Evolutionary conservation across 768 basidiomycete genomes (phyloP).

Genomic region (Tylopilus rubrobrunneus): DNA sequence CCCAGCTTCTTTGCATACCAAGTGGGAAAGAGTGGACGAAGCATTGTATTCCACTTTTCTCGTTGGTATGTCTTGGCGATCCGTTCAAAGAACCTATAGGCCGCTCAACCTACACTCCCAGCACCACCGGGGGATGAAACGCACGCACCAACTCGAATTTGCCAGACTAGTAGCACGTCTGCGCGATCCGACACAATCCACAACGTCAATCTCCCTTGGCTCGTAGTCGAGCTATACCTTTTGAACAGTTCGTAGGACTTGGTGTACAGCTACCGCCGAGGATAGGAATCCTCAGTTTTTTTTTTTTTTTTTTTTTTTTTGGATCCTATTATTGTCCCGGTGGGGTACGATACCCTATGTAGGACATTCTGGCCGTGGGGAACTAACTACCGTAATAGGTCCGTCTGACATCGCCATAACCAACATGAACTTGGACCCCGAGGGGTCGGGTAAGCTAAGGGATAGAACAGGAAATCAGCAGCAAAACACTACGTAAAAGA

Average conservation of each 20-base stretch:
- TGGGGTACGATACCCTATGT: too few relatives aligned
- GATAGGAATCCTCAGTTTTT: too few relatives aligned
- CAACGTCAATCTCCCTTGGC: conserved; percentile 79
- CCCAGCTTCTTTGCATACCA: conserved; percentile 83
- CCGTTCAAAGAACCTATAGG: conserved; percentile 81
- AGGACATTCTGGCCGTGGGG: too few relatives aligned
- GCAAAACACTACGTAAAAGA: too few relatives aligned
- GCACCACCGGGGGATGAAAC: neutral
- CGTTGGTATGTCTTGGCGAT: conserved; percentile 86
- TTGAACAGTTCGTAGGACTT: conserved; percentile 95
- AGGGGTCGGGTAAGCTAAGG: too few relatives aligned
- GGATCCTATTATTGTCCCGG: too few relatives aligned
- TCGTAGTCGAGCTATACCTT: conserved; percentile 51
- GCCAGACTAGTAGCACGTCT: conserved; percentile 73
- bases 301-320: too few relatives aligned
- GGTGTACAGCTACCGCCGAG: conserved; percentile 68
- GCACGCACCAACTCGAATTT: conserved; percentile 74
- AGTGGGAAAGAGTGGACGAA: conserved; percentile 67
- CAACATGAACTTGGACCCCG: too few relatives aligned
- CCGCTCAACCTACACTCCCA: neutral
- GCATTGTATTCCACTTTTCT: conserved; percentile 75
- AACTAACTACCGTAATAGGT: too few relatives aligned
- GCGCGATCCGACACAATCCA: conserved; percentile 90
- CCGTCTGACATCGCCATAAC: too few relatives aligned
- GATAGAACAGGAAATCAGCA: too few relatives aligned